Conservation (phyloP, 805 yeast species). For the Yueomyces sp. region DNA sequence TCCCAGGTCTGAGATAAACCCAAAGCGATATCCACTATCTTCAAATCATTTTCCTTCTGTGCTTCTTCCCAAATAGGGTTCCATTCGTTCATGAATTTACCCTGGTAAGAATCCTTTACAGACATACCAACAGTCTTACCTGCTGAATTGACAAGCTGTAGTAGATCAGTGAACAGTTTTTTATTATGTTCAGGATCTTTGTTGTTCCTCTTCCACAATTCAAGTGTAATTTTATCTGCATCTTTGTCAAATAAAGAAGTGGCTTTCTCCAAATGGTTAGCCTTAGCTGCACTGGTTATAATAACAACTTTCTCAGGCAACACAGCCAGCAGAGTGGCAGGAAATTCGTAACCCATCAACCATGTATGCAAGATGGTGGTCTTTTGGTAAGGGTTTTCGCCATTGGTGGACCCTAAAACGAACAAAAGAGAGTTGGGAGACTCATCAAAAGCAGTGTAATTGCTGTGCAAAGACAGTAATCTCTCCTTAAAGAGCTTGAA, state of each 20-base stretch:
- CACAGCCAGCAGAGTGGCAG: constrained; percentile 70
- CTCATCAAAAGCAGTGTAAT: constrained; percentile 17
- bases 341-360: constrained; percentile 90
- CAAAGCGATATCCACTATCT: constrained; percentile 35
- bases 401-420: constrained; percentile 75
- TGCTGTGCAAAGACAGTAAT: constrained; percentile 15
- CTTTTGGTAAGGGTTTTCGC: constrained; percentile 80
- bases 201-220: constrained; percentile 54
- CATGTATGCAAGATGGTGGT: constrained; percentile 80
- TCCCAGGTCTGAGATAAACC: constrained; percentile 51
- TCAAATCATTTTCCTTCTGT: constrained; percentile 28
- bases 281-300: constrained; percentile 74
- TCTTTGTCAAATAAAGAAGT: constrained; percentile 32
- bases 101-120: constrained; percentile 63
- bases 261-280: constrained; percentile 45
- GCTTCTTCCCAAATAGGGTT: constrained; percentile 27
- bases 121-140: constrained; percentile 52
- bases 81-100: constrained; percentile 83
- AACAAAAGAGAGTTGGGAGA: constrained; percentile 39
- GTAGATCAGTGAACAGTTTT: constrained; percentile 45
- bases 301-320: constrained; percentile 46
- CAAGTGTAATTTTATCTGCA: constrained; percentile 28
- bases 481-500: constrained; percentile 18
- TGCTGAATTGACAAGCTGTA: constrained; percentile 29
- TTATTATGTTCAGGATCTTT: constrained; percentile 72